phyloP scores from a whole-genome alignment of 129 eudicot species.

The Tagetes erecta region DNA sequence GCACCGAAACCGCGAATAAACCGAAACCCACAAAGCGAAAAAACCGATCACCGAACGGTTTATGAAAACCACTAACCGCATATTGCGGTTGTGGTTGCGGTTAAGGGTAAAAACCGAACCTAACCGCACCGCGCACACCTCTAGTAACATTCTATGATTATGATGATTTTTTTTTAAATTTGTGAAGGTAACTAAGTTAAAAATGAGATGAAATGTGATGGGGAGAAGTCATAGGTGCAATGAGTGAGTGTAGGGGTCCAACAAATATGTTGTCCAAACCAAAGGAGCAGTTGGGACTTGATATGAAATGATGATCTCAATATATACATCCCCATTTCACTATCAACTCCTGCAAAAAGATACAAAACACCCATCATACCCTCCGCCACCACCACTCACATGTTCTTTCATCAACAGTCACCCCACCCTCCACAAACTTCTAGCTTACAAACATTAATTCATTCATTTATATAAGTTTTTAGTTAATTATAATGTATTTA shows the following conservation, averaged over 20 bases:
- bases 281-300: conserved; percentile 41
- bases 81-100: too few species aligned
- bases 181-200: background rate
- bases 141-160: too few species aligned
- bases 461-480: too few species aligned
- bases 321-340: conserved; percentile 19
- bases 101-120: too few species aligned
- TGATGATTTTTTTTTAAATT: too few species aligned
- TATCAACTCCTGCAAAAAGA: conserved; percentile 36
- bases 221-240: conserved; percentile 33
- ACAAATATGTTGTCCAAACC: conserved; percentile 31
- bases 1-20: too few species aligned
- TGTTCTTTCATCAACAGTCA: conserved; percentile 41
- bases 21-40: too few species aligned
- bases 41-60: too few species aligned
- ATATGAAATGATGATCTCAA: conserved; percentile 42
- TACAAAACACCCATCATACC: conserved; percentile 41
- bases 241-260: conserved; percentile 45
- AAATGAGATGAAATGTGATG: conserved; percentile 11
- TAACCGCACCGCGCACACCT: too few species aligned
- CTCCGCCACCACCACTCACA: conserved; percentile 44
- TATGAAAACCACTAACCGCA: too few species aligned
- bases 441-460: background rate
- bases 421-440: conserved; percentile 6
- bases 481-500: too few species aligned